A percentile compares a stretch with the other conserved stretches of the same genome.
Evolutionary conservation across 306 rosid species (phyloP).

Genomic region (Vachellia pachyceras): DNA sequence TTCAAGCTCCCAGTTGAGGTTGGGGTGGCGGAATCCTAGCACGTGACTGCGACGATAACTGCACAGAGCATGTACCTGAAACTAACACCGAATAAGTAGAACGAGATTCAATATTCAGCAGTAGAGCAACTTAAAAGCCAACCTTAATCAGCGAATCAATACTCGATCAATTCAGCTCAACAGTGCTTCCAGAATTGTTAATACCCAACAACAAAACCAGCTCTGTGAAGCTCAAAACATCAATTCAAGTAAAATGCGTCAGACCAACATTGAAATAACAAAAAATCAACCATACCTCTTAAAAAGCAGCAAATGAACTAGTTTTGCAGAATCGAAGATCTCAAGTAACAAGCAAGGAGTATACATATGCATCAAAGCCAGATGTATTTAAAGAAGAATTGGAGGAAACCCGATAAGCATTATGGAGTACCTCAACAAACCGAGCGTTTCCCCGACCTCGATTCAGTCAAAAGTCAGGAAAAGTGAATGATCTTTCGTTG

Average conservation of each 20-base stretch:
- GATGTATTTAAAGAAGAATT: conserved; percentile 8
- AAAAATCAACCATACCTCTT: conserved; percentile 41
- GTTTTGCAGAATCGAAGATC: conserved; percentile 55
- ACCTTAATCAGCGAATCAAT: conserved; percentile 51
- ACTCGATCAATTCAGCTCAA: conserved; percentile 55
- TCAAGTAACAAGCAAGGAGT: conserved; percentile 29
- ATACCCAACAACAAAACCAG: conserved; percentile 46
- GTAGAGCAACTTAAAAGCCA: conserved; percentile 41
- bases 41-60: conserved; percentile 20
- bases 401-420: conserved; percentile 38
- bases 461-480: conserved; percentile 61
- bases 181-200: conserved; percentile 47
- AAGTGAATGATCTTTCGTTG: conserved; percentile 46
- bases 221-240: conserved; percentile 39
- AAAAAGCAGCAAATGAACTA: conserved; percentile 44
- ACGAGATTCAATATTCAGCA: conserved; percentile 47
- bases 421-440: conserved; percentile 63
- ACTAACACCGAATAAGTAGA: conserved; percentile 36
- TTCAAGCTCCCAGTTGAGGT: conserved; percentile 30
- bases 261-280: conserved; percentile 34
- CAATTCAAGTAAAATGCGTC: conserved; percentile 34
- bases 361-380: neutral
- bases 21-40: neutral
- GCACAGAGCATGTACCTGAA: neutral
- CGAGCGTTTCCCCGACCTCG: conserved; percentile 53